Conservation (phyloP, 805 yeast genomes). For the Ogataea populi-albae region DNA sequence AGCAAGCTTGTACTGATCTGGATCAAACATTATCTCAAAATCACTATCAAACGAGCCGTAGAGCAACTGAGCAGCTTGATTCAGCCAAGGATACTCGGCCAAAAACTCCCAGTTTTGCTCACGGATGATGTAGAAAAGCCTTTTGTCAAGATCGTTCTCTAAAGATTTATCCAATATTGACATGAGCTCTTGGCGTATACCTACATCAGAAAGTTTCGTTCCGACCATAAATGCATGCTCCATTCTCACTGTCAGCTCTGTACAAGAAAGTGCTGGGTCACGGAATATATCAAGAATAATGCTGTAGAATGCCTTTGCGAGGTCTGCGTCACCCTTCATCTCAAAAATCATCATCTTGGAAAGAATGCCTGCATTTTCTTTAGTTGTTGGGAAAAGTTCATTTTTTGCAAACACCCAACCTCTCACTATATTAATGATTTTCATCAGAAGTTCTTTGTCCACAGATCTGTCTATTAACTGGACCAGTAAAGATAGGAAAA, state of each 20-base stretch:
- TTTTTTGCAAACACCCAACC: constrained; percentile 84
- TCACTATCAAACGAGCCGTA: constrained; percentile 70
- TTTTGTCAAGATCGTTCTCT: constrained; percentile 71
- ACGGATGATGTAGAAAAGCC: constrained; percentile 81
- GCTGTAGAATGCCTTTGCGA: constrained; percentile 75
- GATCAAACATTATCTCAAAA: constrained; percentile 42
- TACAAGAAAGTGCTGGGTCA: constrained; percentile 68
- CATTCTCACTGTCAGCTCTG: constrained; percentile 90
- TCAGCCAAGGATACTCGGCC: constrained; percentile 92
- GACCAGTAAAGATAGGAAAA: constrained; percentile 80
- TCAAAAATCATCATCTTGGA: constrained; percentile 94
- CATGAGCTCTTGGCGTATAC: constrained; percentile 76
- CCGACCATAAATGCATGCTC: constrained; percentile 97
- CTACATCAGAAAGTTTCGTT: constrained; percentile 75
- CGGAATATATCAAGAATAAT: constrained; percentile 86
- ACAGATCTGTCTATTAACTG: constrained; percentile 86
- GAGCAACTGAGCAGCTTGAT: constrained; percentile 84
- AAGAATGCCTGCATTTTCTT: constrained; percentile 92
- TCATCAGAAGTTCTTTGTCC: constrained; percentile 69
- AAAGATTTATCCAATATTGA: constrained; percentile 71
- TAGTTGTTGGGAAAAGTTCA: constrained; percentile 88
- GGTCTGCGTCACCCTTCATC: constrained; percentile 75
- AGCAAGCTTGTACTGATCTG: constrained; percentile 52
- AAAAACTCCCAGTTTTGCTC: constrained; percentile 97
- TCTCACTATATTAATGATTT: constrained; percentile 74